Evolutionary conservation across 306 rosid species (phyloP), one percentile per base, ranked within the genome.

Genomic region (Fragaria nilgerrensis): DNA sequence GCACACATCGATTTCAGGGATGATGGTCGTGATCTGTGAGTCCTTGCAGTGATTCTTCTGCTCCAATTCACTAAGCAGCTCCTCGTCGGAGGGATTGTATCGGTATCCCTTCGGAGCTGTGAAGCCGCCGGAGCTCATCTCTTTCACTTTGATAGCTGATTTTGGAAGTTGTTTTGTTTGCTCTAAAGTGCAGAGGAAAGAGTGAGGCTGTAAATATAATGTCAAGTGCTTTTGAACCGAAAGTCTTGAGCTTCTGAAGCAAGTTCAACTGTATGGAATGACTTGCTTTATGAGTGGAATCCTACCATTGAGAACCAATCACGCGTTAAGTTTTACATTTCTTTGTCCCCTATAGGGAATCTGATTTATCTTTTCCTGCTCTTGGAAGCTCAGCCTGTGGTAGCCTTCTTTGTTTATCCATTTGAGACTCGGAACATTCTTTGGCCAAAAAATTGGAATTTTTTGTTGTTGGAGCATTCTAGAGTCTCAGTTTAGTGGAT

Each of bases 51-150:
- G 69, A 64, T 80, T 25, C 82, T 88, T 93, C 68, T 72, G 62
- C 52, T 68, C 82, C 39, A 91, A 80, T 47, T 80, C 1, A 5
- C 0, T 17, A 32, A 92, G 50, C 23, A 92, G 90, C 70, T 90
- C 91, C 55, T 79, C 88, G 44, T 88, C 97, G 0, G 89, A 85
- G 9, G 97, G 97, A 4, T 59, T 63, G 74, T 88, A 92, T 41
- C 96, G 74, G 83, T 34, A 88, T 56, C 93, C 93, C 0, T 77
- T 82, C 6, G 84, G 87, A 48, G 70, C 0, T 19, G 0, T 4
- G 32, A 36, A 9, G 29, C 5, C 0, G 63, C 67, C 2, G 77
- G 32, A 43, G 14, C 11, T 75, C 86, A 82, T 78, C 67, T 55
- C 12, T 13, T 32, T 62, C 43, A 27, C n/a, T 59, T 4, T 3